These are phyloP conservation scores for Dissophora globulifera DNA, from an alignment of 192 early-diverging fungal genomes.

Conservation along the genomic window DNA sequence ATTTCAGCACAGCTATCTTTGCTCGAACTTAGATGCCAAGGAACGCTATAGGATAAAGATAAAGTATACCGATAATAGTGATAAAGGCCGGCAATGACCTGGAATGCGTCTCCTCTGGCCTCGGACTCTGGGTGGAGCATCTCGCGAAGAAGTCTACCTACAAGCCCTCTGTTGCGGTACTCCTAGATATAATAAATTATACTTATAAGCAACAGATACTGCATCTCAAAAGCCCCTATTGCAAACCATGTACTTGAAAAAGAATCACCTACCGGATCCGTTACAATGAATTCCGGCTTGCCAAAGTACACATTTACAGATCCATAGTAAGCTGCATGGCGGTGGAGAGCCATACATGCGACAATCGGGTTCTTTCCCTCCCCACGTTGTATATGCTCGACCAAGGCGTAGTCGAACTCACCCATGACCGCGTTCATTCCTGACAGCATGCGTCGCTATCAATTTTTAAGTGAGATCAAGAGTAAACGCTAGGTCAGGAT, in stretches of 20 bases:
- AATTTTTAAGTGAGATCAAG: not conserved
- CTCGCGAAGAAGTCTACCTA: conserved; percentile 26
- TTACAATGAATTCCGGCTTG: conserved; percentile 30
- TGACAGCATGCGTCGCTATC: conserved; percentile 21
- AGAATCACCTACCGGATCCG: conserved; percentile 22
- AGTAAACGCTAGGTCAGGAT: not conserved
- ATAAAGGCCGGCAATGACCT: conserved; percentile 33
- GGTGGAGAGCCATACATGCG: conserved; percentile 28
- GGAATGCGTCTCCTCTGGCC: conserved; percentile 32
- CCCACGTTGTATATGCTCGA: conserved; percentile 20
- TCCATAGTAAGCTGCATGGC: conserved; percentile 18
- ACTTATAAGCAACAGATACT: too few relatives aligned
- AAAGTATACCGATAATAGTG: conserved; percentile 37
- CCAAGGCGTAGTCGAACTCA: conserved; percentile 38
- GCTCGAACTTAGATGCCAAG: too few relatives aligned
- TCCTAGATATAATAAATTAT: conserved; percentile 1
- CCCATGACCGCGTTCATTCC: conserved; percentile 25
- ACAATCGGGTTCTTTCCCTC: conserved; percentile 32
- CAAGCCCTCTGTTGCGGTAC: conserved; percentile 28
- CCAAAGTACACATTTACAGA: conserved; percentile 21
- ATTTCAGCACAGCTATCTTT: not conserved
- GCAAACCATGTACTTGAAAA: not conserved
- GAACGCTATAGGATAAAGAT: not conserved
- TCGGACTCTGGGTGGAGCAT: conserved; percentile 48
- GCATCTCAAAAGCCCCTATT: not conserved